These are phyloP conservation scores for Canavalia gladiata DNA, from an alignment of 306 rosid genomes.

Conservation along the genomic window DNA sequence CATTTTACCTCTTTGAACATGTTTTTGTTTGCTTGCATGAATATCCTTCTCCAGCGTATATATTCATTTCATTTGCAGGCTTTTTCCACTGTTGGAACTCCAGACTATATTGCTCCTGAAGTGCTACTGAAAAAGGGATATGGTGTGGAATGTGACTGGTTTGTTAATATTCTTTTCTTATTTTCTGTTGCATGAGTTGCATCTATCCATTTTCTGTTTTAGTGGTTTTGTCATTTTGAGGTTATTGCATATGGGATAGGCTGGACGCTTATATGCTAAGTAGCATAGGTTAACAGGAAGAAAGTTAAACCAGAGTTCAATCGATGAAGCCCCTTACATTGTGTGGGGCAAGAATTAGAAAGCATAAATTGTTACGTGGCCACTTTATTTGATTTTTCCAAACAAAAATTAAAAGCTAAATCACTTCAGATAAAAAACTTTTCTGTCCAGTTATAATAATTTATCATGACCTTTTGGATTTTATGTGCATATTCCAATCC, in stretches of 20 bases:
- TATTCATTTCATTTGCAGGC: conserved; percentile 68
- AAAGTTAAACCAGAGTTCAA: background rate
- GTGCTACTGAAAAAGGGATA: conserved; percentile 90
- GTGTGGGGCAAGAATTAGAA: background rate
- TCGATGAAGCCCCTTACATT: background rate
- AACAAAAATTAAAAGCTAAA: background rate
- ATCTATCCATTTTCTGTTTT: conserved; percentile 20
- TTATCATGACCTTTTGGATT: conserved; percentile 21
- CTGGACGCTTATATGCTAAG: background rate
- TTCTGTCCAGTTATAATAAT: conserved; percentile 4
- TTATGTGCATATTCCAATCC: conserved; percentile 22
- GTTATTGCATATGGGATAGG: conserved; percentile 10
- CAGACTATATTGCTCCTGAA: conserved; percentile 94
- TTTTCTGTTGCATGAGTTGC: conserved; percentile 27
- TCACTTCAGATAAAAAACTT: conserved; percentile 10
- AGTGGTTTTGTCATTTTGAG: conserved; percentile 18
- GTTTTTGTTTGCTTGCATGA: conserved; percentile 25
- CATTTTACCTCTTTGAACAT: conserved; percentile 17
- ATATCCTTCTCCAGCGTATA: conserved; percentile 43
- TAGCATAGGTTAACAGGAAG: background rate
- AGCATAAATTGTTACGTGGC: background rate
- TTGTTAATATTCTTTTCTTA: conserved; percentile 47
- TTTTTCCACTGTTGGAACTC: conserved; percentile 92
- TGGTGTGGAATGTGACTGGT: conserved; percentile 94
- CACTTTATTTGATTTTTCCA: background rate